Evolutionary conservation across 495 filamentous ascomycete genomes (phyloP), one percentile per base, ranked within the genome.

Genomic region (Daldinia loculata): DNA sequence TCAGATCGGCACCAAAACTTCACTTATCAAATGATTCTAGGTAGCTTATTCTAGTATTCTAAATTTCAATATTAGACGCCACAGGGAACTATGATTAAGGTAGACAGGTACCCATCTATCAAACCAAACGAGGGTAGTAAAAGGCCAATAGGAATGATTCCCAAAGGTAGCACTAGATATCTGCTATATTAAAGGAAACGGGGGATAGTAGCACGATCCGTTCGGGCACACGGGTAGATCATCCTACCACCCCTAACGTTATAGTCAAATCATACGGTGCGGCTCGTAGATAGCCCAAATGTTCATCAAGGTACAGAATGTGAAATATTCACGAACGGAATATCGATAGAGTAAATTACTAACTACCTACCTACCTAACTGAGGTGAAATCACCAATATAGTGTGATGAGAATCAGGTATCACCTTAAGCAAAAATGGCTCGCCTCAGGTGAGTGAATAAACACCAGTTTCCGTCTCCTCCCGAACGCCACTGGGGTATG

Each of bases 401-500:
- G 24, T 29, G n/a, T 24, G 36, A 5, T 7, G 9, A 41, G 24
- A 15, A 51, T 5, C 56, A 68, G 70, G 70, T 73, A 73, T 72
- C 56, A 65, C 39, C 70, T 34, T 69, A 69, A 73, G 70, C 66
- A 66, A 53, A 73, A 62, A 36, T 26, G 43, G 52, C 64, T 41
- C 27, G 60, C 22, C 17, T 12, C 39, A 41, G 56, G 26, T 26
- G 19, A 57, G 62, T 39, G 32, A 66, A 56, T 39, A 39, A 61
- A 64, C 69, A 60, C 60, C 65, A 24, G 4, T 45, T 15, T 43
- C 61, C 41, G 12, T 45, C 43, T 30, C 43, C 61, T 56, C 61
- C 57, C 32, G 6, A 73, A 73, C 70, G 65, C 70, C 70, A 43
- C 22, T 39, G 61, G 56, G 66, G 70, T 69, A 73, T 66, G 65